Evolutionary conservation across 225 moss, liverwort and hornwort species (phyloP).

Genomic region (Pseudisothecium myosuroides): DNA sequence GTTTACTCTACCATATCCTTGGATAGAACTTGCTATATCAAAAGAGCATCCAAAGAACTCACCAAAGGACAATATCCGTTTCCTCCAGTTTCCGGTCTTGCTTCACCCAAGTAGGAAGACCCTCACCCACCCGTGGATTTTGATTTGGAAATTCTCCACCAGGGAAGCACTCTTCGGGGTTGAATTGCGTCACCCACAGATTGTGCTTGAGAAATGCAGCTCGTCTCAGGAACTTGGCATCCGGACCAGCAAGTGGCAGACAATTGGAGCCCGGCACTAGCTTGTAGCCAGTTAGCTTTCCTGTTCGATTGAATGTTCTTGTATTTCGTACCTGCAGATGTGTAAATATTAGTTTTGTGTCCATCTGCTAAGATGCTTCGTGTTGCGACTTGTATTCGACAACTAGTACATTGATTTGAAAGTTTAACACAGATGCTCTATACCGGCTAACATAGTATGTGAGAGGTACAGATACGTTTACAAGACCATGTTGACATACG

Average conservation of each 20-base stretch:
- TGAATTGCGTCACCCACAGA: constrained; percentile 72
- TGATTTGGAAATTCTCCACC: constrained; percentile 96
- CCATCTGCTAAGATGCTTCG: background rate
- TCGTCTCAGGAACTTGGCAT: constrained; percentile 78
- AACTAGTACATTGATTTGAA: background rate
- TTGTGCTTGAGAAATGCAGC: constrained; percentile 80
- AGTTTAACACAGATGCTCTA: background rate
- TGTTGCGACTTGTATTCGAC: background rate
- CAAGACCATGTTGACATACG: background rate
- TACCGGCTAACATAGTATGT: background rate
- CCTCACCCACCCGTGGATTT: constrained; percentile 78
- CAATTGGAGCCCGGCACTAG: constrained; percentile 83
- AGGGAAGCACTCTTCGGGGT: constrained; percentile 64
- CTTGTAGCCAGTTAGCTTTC: constrained; percentile 73
- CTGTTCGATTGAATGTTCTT: constrained; percentile 69
- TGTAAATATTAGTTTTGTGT: background rate
- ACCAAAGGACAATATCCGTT: constrained; percentile 88
- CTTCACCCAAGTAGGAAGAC: constrained; percentile 72
- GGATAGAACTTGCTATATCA: background rate
- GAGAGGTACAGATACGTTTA: background rate
- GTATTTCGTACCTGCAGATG: constrained; percentile 60
- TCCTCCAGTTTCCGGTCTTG: constrained; percentile 72
- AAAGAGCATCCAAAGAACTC: background rate
- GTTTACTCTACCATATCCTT: background rate
- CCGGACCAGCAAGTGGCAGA: constrained; percentile 67